Percentiles rank a stretch among this genome's conserved stretches.
Conservation (phyloP, 352 stramenopile genomes). For the Phytophthora boehmeriae region DNA sequence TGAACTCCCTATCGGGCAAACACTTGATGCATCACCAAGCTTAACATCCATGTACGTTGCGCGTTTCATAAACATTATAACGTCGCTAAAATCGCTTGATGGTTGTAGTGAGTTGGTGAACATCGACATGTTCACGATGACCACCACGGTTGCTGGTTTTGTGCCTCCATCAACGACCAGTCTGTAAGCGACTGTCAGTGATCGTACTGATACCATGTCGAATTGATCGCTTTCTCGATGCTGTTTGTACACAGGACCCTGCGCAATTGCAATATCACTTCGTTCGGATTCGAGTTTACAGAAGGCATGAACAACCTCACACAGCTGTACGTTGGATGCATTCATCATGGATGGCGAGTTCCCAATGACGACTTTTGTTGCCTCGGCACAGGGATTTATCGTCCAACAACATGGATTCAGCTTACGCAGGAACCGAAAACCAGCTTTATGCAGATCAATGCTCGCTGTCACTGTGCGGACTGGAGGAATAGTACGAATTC, state of each 20-base stretch:
- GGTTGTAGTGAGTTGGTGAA: conserved; percentile 24
- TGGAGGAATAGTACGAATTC: conserved; percentile 39
- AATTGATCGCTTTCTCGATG: too few relatives aligned
- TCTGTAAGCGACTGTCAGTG: conserved; percentile 20
- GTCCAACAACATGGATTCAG: conserved; percentile 33
- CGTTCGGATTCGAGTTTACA: conserved; percentile 41
- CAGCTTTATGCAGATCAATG: conserved; percentile 14
- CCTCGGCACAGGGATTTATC: conserved; percentile 41
- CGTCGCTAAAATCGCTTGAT: not conserved
- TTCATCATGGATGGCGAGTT: not conserved
- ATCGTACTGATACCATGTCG: not conserved
- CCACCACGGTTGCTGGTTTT: conserved; percentile 18
- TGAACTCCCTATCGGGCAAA: conserved; percentile 22
- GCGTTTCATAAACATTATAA: not conserved
- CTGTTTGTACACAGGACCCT: conserved; percentile 47
- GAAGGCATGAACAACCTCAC: conserved; percentile 26
- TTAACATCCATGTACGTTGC: conserved; percentile 26
- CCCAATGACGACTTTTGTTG: not conserved
- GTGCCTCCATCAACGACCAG: conserved; percentile 25
- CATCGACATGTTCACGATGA: conserved; percentile 33
- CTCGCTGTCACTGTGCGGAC: conserved; percentile 22
- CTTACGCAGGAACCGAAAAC: conserved; percentile 40
- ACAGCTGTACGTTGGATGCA: conserved; percentile 27
- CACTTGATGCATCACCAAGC: conserved; percentile 14
- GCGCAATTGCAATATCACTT: conserved; percentile 48